Conservation (phyloP, 2,329 filamentous ascomycete species). For the Sporothrix variecibatus region DNA sequence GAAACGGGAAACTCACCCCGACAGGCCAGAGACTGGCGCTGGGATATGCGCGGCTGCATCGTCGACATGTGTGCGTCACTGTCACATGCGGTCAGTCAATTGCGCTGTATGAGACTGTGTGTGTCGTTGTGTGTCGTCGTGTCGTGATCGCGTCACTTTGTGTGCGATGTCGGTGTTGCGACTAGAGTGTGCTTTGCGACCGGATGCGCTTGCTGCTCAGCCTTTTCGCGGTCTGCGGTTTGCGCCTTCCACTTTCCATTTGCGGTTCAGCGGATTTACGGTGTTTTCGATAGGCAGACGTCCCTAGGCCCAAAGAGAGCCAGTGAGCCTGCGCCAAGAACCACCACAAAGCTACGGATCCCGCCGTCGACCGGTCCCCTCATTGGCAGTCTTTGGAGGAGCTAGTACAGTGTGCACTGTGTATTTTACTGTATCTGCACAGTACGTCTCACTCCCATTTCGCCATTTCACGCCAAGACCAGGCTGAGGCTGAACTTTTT, state of each 20-base stretch:
- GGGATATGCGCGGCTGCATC: slow-evolving; percentile 26
- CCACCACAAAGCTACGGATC: background rate
- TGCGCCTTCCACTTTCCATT: background rate
- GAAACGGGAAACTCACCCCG: slow-evolving; percentile 21
- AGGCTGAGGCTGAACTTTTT: background rate
- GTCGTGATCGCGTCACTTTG: background rate
- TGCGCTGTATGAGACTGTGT: background rate
- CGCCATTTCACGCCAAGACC: background rate
- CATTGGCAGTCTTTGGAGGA: background rate
- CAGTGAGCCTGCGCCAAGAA: background rate
- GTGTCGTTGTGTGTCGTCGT: background rate
- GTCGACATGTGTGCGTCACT: background rate
- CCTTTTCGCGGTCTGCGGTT: background rate
- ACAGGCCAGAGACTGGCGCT: slow-evolving; percentile 28
- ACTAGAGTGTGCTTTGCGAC: background rate
- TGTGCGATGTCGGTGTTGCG: background rate
- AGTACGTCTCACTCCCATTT: background rate
- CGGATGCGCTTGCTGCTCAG: background rate
- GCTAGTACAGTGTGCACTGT: background rate
- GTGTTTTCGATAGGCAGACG: background rate
- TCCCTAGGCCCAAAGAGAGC: background rate
- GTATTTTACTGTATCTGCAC: background rate
- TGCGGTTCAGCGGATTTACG: slow-evolving; percentile 5
- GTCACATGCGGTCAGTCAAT: background rate
- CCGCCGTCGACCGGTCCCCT: slow-evolving; percentile 10